Base-by-base conservation (phyloP, 2,329 filamentous ascomycete species). In the Chaetomium olivaceum region DNA sequence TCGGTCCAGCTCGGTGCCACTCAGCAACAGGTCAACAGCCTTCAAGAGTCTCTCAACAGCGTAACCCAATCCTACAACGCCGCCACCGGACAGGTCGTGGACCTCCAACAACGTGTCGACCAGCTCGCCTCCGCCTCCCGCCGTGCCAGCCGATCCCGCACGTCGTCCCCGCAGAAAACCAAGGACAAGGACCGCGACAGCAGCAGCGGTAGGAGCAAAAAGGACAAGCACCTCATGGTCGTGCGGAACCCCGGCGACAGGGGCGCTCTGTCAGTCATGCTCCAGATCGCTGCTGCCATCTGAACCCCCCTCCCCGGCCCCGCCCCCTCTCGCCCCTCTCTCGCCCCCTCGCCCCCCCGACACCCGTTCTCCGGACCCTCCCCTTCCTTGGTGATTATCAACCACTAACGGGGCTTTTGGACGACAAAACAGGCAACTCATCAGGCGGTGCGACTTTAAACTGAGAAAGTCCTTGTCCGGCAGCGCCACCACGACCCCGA, bases 201-300 rank as follows among this genome's bases (percentile, higher is more conserved):
- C 61, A 68, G 67, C 62, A 65, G 55, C 54, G 52, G 50, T 9
- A 48, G 60, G 36, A 62, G 68, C 63, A 73, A 69, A 58, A 71
- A 72, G 65, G 68, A 71, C 60, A 72, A 71, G 65, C 68, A 71
- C 59, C 60, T 73, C 58, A 65, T 73, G 48, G 67, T 71, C 46
- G 71, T 73, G 62, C 67, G 72, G 60, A 73, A 72, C 61, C 70
- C 71, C 39, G 68, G 25, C 51, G 70, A 73, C 64, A 67, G 69
- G 64, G 69, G 69, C 50, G 69, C 71, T 43, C 62, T 73, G 69
- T 70, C 70, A 67, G 70, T 73, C 58, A 71, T 73, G 71, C 68
- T 73, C 59, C 70, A 72, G 65, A 70, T 72, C 61, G 71, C 70
- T 31, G 70, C 70, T 48, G 68, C 68, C 48, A 72, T 73, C 55